Conservation (phyloP, 129 eudicot species). For the Flaveria linearis region DNA sequence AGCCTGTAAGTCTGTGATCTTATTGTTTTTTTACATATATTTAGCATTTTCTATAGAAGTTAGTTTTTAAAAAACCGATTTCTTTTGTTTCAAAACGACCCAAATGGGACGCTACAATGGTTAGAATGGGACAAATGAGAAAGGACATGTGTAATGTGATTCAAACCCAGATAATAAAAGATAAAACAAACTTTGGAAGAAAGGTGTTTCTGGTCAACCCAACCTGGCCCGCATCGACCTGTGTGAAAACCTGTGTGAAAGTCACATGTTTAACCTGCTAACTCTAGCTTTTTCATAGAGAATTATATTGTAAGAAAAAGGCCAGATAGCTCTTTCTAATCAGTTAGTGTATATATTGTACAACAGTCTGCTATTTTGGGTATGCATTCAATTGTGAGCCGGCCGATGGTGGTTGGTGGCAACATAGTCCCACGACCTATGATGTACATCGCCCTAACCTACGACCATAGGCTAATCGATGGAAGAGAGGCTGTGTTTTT, state of each 20-base stretch:
- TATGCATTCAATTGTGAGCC: slow-evolving; percentile 83
- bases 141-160: not conserved
- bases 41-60: not conserved
- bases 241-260: not conserved
- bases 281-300: not conserved
- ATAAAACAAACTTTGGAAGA: not conserved
- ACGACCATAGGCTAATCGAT: slow-evolving; percentile 94
- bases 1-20: not conserved
- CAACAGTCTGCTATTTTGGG: slow-evolving; percentile 86
- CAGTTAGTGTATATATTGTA: not conserved
- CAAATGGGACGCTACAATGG: not conserved
- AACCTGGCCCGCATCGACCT: not conserved
- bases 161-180: not conserved
- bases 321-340: not conserved
- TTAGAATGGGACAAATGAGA: not conserved
- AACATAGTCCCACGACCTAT: slow-evolving; percentile 79
- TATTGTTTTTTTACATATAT: not conserved
- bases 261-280: not conserved
- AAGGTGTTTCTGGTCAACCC: not conserved
- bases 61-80: not conserved
- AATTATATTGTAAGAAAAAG: not conserved
- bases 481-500: slow-evolving; percentile 99
- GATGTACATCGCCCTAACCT: slow-evolving; percentile 95
- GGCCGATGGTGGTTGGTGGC: slow-evolving; percentile 93
- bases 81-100: not conserved